Base-by-base conservation (phyloP, 169 alveolate genomes). In the Plasmodium ovale region DNA sequence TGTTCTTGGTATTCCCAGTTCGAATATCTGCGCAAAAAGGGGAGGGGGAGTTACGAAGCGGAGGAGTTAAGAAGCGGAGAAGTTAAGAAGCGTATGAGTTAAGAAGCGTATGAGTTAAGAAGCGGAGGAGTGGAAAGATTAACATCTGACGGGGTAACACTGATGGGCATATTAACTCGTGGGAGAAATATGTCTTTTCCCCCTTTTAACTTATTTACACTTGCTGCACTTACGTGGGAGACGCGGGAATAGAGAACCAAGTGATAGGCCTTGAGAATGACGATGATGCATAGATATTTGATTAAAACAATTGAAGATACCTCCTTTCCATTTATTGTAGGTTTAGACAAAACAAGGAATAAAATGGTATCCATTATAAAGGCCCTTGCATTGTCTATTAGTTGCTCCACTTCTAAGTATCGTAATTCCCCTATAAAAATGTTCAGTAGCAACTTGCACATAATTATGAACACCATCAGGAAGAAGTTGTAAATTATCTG, bases 301-400 rank as follows among this genome's bases (percentile, higher is more conserved):
- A 93, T 68, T 44, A 96, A 92, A 39, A 85, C 84, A 51, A 87
- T 65, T 3, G 96, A 85, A 42, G 95, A 90, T 1, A 95, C 94
- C 77, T 96, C 98, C 33, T 77, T 89, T 23, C 96, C 96, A 68
- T 95, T 92, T 54, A 94, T 67, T 6, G 96, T 87, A 21, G 98
- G 98, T 31, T 95, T 95, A 3, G 96, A 92, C 51, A 96, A 84
- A 7, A 96, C 94, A 21, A 96, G 65, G 73, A 96, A 96, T 27
- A 96, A 74, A 3, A 96, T 91, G 1, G 97, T 94, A 71, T 96
- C 98, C 91, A 94, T 88, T 42, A 96, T 74, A 87, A 95, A 96
- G 72, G 90, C 94, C 25, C 98, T 69, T 23, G 96, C 96, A 51
- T 69, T 92, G 67, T 96, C 98, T 44, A 94, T 67, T 14, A 96